A percentile compares a stretch with the other conserved stretches of the same genome.
phyloP scores from a whole-genome alignment of 352 stramenopile species.

The Phytopythium aichiense region DNA sequence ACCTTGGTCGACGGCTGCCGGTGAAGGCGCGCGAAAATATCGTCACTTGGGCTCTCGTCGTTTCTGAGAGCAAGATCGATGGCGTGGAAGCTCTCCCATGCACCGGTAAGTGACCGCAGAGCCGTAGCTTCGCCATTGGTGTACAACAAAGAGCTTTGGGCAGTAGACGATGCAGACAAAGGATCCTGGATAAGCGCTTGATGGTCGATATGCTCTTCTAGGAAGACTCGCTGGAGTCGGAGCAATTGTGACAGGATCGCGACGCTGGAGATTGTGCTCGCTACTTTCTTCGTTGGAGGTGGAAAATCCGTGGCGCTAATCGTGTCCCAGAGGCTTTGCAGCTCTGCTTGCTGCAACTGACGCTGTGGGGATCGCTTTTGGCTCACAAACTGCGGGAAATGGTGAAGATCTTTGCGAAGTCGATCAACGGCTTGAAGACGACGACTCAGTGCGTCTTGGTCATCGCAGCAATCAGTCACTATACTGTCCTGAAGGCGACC shows the following conservation, averaged over 20 bases:
- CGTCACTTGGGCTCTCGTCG: not conserved
- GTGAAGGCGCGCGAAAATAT: not conserved
- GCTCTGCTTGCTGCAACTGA: not conserved
- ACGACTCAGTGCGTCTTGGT: not conserved
- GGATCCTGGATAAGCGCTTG: not conserved
- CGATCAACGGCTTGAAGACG: not conserved
- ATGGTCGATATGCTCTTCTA: conserved; percentile 19
- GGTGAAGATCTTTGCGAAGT: not conserved
- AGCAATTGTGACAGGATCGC: conserved; percentile 13
- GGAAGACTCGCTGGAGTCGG: conserved; percentile 30
- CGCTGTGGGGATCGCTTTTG: not conserved
- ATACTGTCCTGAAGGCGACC: not conserved
- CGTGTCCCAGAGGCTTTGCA: not conserved
- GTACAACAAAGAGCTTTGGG: not conserved
- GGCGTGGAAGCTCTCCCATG: not conserved
- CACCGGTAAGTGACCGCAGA: not conserved
- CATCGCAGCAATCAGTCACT: no score
- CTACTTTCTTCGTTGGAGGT: not conserved
- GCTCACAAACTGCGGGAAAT: not conserved
- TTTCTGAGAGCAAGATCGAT: not conserved
- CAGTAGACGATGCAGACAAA: not conserved
- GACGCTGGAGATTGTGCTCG: not conserved
- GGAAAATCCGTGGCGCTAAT: not conserved
- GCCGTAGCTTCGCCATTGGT: not conserved
- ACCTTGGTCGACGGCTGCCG: not conserved